Percentiles rank a stretch among this genome's conserved stretches.
Conservation (phyloP, 1,284 basidiomycete species). For the Malassezia brasiliensis region DNA sequence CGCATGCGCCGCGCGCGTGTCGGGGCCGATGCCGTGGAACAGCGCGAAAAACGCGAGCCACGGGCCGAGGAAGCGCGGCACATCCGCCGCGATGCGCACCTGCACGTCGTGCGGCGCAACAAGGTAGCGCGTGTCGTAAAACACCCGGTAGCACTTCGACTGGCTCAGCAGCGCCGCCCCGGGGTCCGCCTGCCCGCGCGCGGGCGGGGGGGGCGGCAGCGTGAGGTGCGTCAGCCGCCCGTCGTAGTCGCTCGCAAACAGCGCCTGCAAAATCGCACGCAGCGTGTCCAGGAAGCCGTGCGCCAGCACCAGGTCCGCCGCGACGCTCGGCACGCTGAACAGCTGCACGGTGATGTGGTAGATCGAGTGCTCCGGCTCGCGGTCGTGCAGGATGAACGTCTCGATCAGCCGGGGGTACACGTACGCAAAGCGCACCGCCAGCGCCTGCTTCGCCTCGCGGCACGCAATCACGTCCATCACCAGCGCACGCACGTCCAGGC, state of each 20-base stretch:
- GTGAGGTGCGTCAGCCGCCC: slow-evolving; percentile 18
- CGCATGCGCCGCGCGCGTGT: slow-evolving; percentile 30
- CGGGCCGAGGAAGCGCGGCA: slow-evolving; percentile 22
- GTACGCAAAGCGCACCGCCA: slow-evolving; percentile 54
- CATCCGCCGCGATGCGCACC: slow-evolving; percentile 25
- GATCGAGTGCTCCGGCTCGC: slow-evolving; percentile 46
- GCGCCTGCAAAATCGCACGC: slow-evolving; percentile 33
- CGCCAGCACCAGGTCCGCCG: slow-evolving; percentile 32
- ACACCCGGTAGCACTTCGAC: slow-evolving; percentile 40
- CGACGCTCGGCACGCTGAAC: slow-evolving; percentile 46
- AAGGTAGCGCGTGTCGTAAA: slow-evolving; percentile 44
- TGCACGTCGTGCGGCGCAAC: slow-evolving; percentile 39
- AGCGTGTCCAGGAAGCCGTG: slow-evolving; percentile 28
- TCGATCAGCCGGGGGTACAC: slow-evolving; percentile 42
- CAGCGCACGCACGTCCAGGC: slow-evolving; percentile 68
- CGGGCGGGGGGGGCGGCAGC: slow-evolving; percentile 25
- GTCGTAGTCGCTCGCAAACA: slow-evolving; percentile 31
- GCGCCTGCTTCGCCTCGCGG: slow-evolving; percentile 63
- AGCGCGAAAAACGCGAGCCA: slow-evolving; percentile 33
- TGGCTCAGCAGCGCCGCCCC: slow-evolving; percentile 30
- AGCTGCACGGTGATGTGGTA: slow-evolving; percentile 45
- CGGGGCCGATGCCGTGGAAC: slow-evolving; percentile 41
- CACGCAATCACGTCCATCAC: slow-evolving; percentile 65
- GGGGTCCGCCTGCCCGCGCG: slow-evolving; percentile 27
- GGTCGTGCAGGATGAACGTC: slow-evolving; percentile 42